Evolutionary conservation across 768 basidiomycete genomes (phyloP), one percentile per base, ranked within the genome.

Genomic region (Porpolomopsis calyptriformis): DNA sequence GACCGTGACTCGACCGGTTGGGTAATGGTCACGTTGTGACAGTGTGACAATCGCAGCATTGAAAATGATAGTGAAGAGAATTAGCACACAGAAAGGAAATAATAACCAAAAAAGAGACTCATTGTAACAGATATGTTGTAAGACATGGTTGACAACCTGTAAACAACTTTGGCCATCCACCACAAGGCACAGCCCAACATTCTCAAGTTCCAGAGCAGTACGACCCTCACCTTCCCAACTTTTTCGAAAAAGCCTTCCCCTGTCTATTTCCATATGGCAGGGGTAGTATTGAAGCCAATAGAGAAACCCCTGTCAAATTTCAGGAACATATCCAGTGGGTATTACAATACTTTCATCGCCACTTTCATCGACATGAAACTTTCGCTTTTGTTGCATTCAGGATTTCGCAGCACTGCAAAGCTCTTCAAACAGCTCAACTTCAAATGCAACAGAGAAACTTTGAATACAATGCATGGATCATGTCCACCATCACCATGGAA

Each of bases 341-440:
- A 7, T 16, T 39, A 39, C 37, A 39, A 39, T 16, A 39, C 16
- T 22, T 6, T 22, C 7, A 39, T 22, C n/a, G 16, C n/a, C 37
- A 16, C 6, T 39, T 39, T 39, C 37, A 16, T 16, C n/a, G 16
- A 7, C 37, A 39, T 16, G 10, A 39, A 1, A n/a, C n/a, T 16
- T 46, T 42, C 26, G 11, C 31, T 7, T 46, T 46, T 40, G 12
- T 31, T n/a, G 20, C 39, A 11, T 46, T 46, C 18, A 35, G 45
- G 2, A 22, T 46, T 4, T 22, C 25, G 11, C 38, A 31, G 1
- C n/a, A 26, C 7, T 14, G 45, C 2, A 10, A 46, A 23, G 37
- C 22, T 1, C 6, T 43, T 7, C 7, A 8, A 1, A 20, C 40
- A 1, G 26, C 45, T 2, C 2, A 4, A 2, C 9, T 46, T 9